These are phyloP conservation scores for Colletotrichum lindemuthianum DNA, from an alignment of 2,329 filamentous ascomycete species.

Conservation along the genomic window DNA sequence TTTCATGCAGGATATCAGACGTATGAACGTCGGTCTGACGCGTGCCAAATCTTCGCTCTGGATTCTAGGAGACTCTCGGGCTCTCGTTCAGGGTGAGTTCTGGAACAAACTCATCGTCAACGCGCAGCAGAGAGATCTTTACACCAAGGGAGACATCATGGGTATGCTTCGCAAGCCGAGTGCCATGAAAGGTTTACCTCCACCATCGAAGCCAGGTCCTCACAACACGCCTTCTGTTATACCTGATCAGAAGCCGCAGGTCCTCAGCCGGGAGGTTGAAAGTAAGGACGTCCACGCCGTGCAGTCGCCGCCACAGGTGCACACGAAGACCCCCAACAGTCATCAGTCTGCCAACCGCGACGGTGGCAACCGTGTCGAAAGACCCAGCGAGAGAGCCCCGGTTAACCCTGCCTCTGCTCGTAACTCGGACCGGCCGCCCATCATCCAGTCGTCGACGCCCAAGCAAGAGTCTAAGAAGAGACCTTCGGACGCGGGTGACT, in stretches of 20 bases:
- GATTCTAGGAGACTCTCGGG: slow-evolving; percentile 92
- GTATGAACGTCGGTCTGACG: slow-evolving; percentile 99
- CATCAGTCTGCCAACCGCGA: background rate
- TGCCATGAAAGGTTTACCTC: slow-evolving; percentile 35
- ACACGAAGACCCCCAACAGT: slow-evolving; percentile 15
- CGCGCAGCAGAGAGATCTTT: slow-evolving; percentile 77
- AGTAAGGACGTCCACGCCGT: slow-evolving; percentile 34
- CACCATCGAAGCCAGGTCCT: slow-evolving; percentile 42
- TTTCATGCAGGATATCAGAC: slow-evolving; percentile 97
- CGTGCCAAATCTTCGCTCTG: slow-evolving; percentile 96
- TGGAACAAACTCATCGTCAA: slow-evolving; percentile 90
- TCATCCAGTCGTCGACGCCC: slow-evolving; percentile 51
- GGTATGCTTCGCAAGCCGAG: slow-evolving; percentile 58
- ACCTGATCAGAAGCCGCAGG: slow-evolving; percentile 3
- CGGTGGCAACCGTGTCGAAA: slow-evolving; percentile 37
- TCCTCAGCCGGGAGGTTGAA: slow-evolving; percentile 26
- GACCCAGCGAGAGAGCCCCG: slow-evolving; percentile 45
- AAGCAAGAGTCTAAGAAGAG: slow-evolving; percentile 52
- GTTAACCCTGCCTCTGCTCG: slow-evolving; percentile 30
- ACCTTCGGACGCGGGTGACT: slow-evolving; percentile 50
- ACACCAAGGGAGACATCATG: slow-evolving; percentile 74
- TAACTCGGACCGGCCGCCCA: slow-evolving; percentile 41
- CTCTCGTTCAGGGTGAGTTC: slow-evolving; percentile 86
- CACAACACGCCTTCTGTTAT: slow-evolving; percentile 27
- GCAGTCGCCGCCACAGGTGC: background rate